Evolutionary conservation across 768 basidiomycete species (phyloP), one percentile per base, ranked within the genome.

Genomic region (Mycena amicta): DNA sequence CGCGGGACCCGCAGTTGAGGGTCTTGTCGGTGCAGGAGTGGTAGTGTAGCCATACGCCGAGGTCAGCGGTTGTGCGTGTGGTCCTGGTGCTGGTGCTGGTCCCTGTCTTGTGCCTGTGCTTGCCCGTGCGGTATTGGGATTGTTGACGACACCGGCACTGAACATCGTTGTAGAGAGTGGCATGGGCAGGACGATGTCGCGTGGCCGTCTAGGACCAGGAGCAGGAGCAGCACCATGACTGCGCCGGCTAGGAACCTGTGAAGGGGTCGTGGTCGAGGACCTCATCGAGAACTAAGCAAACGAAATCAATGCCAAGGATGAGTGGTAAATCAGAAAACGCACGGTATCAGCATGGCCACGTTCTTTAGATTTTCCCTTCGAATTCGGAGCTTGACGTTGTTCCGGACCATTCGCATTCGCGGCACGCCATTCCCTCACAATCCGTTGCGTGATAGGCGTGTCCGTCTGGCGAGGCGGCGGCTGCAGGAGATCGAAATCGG

Each of bases 401-500:
- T 59, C 61, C n/a, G 69, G 26, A 30, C 65, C 57, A 29, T 68
- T 67, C 2, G 67, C 50, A 40, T 73, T 75, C 8, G 69, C 69
- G 8, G 61, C 60, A 4, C 73, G 64, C 74, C 75, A 75, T 41
- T 75, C 69, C 26, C 71, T 70, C 12, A 64, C 72, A 13, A 73
- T 72, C 27, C 64, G 60, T 52, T 74, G 66, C 26, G 69, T 66
- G 27, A 51, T 20, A n/a, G 57, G 52, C n/a, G 52, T 51, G 37
- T 56, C 29, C 6, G 31, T 30, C 52, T 31, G 52, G 16, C 26
- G 55, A 5, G 23, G 59, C 33, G 75, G 76, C 18, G 75, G 70
- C 27, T 70, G 68, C 20, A 78, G 68, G 25, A 78, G 69, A 27
- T 76, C 76, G 41, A 71, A 73, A 29, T 77, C 68, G 20, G 76